Conservation (phyloP, 1,284 basidiomycete species). For the Acaromyces ingoldii region DNA sequence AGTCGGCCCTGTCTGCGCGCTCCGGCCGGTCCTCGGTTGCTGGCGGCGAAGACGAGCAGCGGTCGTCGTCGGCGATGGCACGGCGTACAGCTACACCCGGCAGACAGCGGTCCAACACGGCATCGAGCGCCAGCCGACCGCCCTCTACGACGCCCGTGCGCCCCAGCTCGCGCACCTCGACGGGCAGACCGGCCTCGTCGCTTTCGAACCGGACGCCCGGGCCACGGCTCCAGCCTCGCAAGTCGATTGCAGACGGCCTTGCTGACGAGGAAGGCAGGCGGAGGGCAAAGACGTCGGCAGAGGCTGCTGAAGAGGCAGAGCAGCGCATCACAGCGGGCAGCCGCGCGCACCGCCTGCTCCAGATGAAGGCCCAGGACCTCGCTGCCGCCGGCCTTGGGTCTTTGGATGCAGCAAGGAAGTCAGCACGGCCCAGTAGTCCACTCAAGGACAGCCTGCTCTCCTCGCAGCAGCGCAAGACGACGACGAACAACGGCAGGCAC, state of each 20-base stretch:
- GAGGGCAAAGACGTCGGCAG: conserved; percentile 20
- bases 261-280: conserved; percentile 15
- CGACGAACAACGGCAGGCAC: too few relatives aligned
- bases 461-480: conserved; percentile 20
- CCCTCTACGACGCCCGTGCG: conserved; percentile 22
- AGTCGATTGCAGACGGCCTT: conserved; percentile 23
- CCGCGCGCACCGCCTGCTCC: conserved; percentile 71
- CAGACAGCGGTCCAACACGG: conserved; percentile 19
- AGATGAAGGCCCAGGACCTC: conserved; percentile 29
- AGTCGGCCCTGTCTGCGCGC: conserved; percentile 40
- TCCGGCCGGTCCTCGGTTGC: conserved; percentile 20
- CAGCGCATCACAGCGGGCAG: conserved; percentile 69
- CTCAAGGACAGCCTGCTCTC: conserved; percentile 25
- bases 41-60: neutral
- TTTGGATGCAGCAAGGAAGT: conserved; percentile 17
- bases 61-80: neutral
- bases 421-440: conserved; percentile 54
- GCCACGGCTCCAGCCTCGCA: conserved; percentile 27
- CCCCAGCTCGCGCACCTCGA: conserved; percentile 2
- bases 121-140: conserved; percentile 16
- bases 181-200: conserved; percentile 28
- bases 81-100: conserved; percentile 15
- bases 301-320: conserved; percentile 45
- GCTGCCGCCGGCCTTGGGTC: conserved; percentile 63
- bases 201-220: conserved; percentile 55